Evolutionary conservation across 176 grass and related monocot species (phyloP), one percentile per base, ranked within the genome.

Genomic region (Phoenix roebelenii): DNA sequence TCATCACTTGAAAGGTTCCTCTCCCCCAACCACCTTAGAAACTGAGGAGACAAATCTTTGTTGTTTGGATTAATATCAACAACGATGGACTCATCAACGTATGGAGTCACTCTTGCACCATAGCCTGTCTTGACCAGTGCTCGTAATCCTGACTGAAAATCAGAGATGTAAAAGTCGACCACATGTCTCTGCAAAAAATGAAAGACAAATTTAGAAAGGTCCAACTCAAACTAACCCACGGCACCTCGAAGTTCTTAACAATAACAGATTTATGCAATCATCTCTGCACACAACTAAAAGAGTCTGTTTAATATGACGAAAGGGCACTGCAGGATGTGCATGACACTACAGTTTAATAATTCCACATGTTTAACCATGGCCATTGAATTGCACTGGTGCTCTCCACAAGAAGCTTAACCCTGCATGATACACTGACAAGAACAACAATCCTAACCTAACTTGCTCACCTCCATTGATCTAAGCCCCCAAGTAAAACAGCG

Each of bases 401-500:
- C 9, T 44, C 7, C 35, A 44, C 35, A 44, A 44, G 9, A 44
- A 12, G 9, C 12, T 12, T 44, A 44, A 3, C 35, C 35, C 35
- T 14, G 10, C 7, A 12, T 0, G 9, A 44, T 44, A 44, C 2
- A 0, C 35, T 14, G 35, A 12, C 35, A 44, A 44, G 10, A 44
- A 44, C 0, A 1, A 44, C 35, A 44, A 44, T 44, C 35, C 35
- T 44, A 44, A 44, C 35, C 35, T 44, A 44, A 44, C 35, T 54
- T 19, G 7, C 26, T 55, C 19, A 68, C 65, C 52, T 68, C 65
- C 50, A 68, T 32, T 32, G 26, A 29, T 55, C 65, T 68, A 32
- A 68, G 65, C 23, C 65, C 65, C 65, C 65, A 68, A 29, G 65
- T 68, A 22, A 68, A 68, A 55, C 7, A 52, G 51, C 65, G 26